Conservation (phyloP, 306 rosid species). For the Vigna angularis region DNA sequence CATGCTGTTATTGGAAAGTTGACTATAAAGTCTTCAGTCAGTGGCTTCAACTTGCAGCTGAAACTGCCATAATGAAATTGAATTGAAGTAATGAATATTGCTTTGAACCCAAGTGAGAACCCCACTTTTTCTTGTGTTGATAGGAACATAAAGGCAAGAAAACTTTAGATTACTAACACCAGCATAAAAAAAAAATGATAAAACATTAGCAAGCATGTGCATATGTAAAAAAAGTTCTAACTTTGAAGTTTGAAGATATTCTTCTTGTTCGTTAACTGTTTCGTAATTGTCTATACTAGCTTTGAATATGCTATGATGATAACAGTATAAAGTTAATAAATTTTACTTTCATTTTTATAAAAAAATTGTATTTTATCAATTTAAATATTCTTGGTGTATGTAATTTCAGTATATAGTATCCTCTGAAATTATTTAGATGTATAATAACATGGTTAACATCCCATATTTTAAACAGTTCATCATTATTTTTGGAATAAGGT, state of each 20-base stretch:
- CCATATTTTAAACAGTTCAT: no score
- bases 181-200: no score
- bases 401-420: no score
- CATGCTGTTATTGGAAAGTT: constrained; percentile 40
- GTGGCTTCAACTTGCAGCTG: constrained; percentile 48
- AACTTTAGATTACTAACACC: constrained; percentile 21
- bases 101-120: constrained; percentile 45
- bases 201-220: background rate
- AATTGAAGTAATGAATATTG: constrained; percentile 45
- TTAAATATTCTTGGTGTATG: no score
- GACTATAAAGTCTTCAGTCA: constrained; percentile 32
- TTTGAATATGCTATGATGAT: no score
- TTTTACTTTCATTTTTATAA: no score
- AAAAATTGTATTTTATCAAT: no score
- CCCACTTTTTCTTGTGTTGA: constrained; percentile 37
- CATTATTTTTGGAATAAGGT: no score
- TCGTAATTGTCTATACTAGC: background rate
- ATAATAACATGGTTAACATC: no score
- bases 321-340: no score
- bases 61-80: constrained; percentile 49
- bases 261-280: background rate
- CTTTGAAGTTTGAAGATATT: background rate
- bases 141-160: constrained; percentile 33
- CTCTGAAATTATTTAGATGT: no score
- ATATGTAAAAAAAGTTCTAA: background rate